Evolutionary conservation across 306 rosid genomes (phyloP).

Genomic region (Quercus suber): DNA sequence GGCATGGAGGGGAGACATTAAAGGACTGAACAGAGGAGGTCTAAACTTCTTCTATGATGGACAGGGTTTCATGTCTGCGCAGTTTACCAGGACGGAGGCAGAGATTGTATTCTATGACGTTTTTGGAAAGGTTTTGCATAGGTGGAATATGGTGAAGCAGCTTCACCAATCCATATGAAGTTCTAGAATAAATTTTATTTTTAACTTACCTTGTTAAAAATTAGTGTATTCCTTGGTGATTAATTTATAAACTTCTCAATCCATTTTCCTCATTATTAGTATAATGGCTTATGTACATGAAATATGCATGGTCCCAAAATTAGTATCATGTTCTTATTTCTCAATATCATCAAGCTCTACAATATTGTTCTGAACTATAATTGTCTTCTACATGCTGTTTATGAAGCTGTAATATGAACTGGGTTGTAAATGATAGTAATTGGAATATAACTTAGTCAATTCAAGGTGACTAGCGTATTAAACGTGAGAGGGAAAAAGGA

Average conservation of each 20-base stretch:
- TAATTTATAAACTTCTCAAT: not conserved
- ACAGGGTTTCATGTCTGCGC: slow-evolving; percentile 60
- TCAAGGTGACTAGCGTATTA: too few species aligned
- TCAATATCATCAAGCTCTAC: too few species aligned
- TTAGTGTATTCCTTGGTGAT: not conserved
- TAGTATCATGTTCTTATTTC: too few species aligned
- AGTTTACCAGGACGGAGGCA: slow-evolving; percentile 39
- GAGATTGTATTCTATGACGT: slow-evolving; percentile 43
- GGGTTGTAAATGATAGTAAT: too few species aligned
- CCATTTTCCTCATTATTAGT: too few species aligned
- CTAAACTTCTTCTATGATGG: slow-evolving; percentile 56
- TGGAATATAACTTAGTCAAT: too few species aligned
- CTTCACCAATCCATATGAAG: slow-evolving; percentile 29
- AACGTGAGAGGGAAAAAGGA: too few species aligned
- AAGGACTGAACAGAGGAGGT: slow-evolving; percentile 6
- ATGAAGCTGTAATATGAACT: too few species aligned
- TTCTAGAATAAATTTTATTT: not conserved
- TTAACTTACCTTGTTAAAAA: not conserved
- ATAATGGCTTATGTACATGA: too few species aligned
- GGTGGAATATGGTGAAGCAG: slow-evolving; percentile 28
- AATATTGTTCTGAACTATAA: too few species aligned
- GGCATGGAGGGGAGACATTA: slow-evolving; percentile 57
- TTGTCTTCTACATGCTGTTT: too few species aligned
- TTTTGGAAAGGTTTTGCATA: slow-evolving; percentile 40
- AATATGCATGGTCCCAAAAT: too few species aligned